A percentile compares a stretch with the other conserved stretches of the same genome.
Conservation (phyloP, 2,329 filamentous ascomycete genomes). For the Venturia effusa region DNA sequence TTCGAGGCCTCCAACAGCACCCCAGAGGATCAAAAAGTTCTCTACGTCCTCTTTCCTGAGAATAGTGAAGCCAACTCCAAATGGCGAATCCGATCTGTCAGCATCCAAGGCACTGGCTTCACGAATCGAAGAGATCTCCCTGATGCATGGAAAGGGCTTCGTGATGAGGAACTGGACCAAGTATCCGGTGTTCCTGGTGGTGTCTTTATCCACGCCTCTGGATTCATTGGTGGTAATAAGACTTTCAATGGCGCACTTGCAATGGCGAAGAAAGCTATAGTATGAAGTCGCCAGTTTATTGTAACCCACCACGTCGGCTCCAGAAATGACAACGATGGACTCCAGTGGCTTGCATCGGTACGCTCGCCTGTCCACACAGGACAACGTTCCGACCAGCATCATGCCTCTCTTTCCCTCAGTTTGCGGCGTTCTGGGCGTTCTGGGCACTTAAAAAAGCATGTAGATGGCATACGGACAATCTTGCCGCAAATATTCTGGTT, state of each 20-base stretch:
- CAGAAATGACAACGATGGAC: too few species aligned
- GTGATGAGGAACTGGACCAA: constrained; percentile 73
- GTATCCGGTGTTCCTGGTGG: constrained; percentile 59
- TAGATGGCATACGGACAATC: neutral
- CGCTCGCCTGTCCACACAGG: too few species aligned
- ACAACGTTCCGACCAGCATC: neutral
- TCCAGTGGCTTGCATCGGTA: too few species aligned
- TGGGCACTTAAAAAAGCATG: neutral
- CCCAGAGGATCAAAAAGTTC: constrained; percentile 38
- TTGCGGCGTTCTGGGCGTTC: neutral
- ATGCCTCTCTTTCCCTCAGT: neutral
- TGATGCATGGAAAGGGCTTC: constrained; percentile 81
- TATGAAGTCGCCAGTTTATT: constrained; percentile 29
- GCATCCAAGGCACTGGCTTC: constrained; percentile 74
- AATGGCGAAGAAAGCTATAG: constrained; percentile 72
- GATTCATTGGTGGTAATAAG: constrained; percentile 93
- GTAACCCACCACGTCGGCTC: too few species aligned
- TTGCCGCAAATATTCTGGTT: neutral
- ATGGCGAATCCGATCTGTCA: constrained; percentile 93
- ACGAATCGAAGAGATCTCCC: constrained; percentile 85
- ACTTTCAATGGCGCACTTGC: constrained; percentile 77
- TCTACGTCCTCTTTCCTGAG: constrained; percentile 90
- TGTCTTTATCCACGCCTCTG: constrained; percentile 87
- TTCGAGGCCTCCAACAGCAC: constrained; percentile 53
- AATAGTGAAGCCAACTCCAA: constrained; percentile 62